Evolutionary conservation across 352 stramenopile species (phyloP).

Genomic region (Pythium apleroticum): DNA sequence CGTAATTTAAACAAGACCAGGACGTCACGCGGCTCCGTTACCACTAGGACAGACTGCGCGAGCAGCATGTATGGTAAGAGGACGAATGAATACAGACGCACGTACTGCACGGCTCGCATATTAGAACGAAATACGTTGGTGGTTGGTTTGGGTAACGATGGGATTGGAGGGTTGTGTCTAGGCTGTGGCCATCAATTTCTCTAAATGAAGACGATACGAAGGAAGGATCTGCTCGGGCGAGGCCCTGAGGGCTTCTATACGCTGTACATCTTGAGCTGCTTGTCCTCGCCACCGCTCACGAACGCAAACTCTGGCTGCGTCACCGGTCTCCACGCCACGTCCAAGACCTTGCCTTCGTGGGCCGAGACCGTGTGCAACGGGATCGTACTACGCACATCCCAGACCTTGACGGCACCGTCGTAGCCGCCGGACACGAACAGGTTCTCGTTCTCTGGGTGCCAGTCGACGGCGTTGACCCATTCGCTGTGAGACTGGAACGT

Average conservation of each 20-base stretch:
- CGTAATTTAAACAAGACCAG: slow-evolving; percentile 41
- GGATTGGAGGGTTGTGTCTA: slow-evolving; percentile 3
- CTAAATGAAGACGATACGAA: slow-evolving; percentile 12
- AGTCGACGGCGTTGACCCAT: slow-evolving; percentile 79
- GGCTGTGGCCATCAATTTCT: slow-evolving; percentile 9
- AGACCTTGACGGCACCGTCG: slow-evolving; percentile 80
- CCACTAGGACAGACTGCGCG: background rate
- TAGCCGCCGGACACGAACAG: slow-evolving; percentile 79
- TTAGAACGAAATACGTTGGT: background rate
- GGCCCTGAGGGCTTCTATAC: slow-evolving; percentile 47
- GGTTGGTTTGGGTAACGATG: background rate
- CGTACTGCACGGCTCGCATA: background rate
- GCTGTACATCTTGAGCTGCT: slow-evolving; percentile 86
- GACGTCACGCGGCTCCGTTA: background rate
- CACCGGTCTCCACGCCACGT: slow-evolving; percentile 54
- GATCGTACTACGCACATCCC: slow-evolving; percentile 72
- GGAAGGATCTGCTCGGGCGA: background rate
- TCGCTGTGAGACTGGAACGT: slow-evolving; percentile 86
- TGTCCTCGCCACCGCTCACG: slow-evolving; percentile 80
- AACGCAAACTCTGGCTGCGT: slow-evolving; percentile 44
- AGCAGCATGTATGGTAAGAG: background rate
- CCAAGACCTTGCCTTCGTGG: slow-evolving; percentile 75
- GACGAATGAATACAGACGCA: background rate
- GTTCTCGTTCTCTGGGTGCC: slow-evolving; percentile 55
- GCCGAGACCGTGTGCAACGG: slow-evolving; percentile 75